These are phyloP conservation scores for Phaffomyces opuntiae DNA, from an alignment of 805 yeast genomes.

Conservation along the genomic window DNA sequence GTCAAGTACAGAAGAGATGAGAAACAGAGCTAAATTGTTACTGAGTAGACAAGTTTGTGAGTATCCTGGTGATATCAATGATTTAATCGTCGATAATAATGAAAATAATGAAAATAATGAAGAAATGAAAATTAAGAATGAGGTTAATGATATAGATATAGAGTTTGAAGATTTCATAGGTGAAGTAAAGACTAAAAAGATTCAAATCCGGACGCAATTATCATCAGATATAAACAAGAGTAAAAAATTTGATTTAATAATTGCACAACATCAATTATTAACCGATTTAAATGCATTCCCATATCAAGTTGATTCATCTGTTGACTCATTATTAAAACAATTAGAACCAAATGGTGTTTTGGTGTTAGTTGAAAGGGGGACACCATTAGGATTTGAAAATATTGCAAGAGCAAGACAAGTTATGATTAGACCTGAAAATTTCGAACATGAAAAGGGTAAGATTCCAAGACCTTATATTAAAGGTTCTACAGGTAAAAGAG, in stretches of 20 bases:
- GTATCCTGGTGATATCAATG: conserved; percentile 21
- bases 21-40: conserved; percentile 68
- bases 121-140: not conserved
- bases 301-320: conserved; percentile 59
- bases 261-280: conserved; percentile 73
- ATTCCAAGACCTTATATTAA: conserved; percentile 63
- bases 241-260: conserved; percentile 69
- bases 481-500: conserved; percentile 33
- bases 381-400: conserved; percentile 80
- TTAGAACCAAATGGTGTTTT: conserved; percentile 76
- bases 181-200: conserved; percentile 48
- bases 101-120: not conserved
- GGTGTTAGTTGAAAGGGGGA: conserved; percentile 81
- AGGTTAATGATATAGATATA: conserved; percentile 16
- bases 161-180: conserved; percentile 35
- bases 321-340: conserved; percentile 51
- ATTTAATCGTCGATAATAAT: conserved; percentile 12
- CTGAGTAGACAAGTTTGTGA: conserved; percentile 64
- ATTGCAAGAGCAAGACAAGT: conserved; percentile 87
- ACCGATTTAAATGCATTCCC: conserved; percentile 57
- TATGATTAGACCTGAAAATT: conserved; percentile 78
- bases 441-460: conserved; percentile 47
- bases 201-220: conserved; percentile 49
- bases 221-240: conserved; percentile 40
- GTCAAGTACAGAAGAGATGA: conserved; percentile 63